Percentiles rank a stretch among this genome's conserved stretches.
phyloP scores from a whole-genome alignment of 352 stramenopile genomes.

The Discostella stelligera region DNA sequence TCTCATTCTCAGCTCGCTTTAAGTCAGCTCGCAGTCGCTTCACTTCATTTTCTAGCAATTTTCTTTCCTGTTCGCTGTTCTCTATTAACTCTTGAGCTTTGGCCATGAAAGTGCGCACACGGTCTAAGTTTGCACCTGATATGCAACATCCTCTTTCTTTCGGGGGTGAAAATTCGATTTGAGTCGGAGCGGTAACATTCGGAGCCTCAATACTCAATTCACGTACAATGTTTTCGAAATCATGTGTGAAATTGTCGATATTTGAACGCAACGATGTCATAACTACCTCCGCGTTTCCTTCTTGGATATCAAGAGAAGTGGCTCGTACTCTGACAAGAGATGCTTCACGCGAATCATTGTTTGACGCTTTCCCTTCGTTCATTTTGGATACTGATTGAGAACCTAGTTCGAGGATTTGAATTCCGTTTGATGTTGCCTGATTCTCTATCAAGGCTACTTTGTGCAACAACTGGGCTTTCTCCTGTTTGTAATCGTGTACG shows the following conservation, averaged over 20 bases:
- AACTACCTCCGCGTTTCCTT: conserved; percentile 12
- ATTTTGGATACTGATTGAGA: conserved; percentile 36
- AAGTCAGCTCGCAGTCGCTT: conserved; percentile 30
- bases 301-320: conserved; percentile 14
- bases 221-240: conserved; percentile 33
- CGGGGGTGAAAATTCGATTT: conserved; percentile 6
- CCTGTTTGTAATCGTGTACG: conserved; percentile 25
- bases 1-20: conserved; percentile 26
- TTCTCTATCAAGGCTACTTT: conserved; percentile 24
- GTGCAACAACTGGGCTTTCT: conserved; percentile 16
- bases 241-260: conserved; percentile 31
- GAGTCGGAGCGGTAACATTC: conserved; percentile 2
- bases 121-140: conserved; percentile 25
- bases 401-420: conserved; percentile 31
- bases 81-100: conserved; percentile 31
- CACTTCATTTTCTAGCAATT: conserved; percentile 44
- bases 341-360: conserved; percentile 21
- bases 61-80: conserved; percentile 40
- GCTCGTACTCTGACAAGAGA: conserved; percentile 26
- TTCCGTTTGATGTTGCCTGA: conserved; percentile 25
- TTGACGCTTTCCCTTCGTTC: conserved; percentile 19
- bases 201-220: conserved; percentile 16
- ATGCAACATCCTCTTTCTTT: conserved; percentile 24
- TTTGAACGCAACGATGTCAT: conserved; percentile 27
- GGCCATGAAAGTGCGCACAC: conserved; percentile 26